Percentiles rank a stretch among this genome's conserved stretches.
Conservation (phyloP, 176 grass and related monocot species). For the Echinochloa phyllopogon region DNA sequence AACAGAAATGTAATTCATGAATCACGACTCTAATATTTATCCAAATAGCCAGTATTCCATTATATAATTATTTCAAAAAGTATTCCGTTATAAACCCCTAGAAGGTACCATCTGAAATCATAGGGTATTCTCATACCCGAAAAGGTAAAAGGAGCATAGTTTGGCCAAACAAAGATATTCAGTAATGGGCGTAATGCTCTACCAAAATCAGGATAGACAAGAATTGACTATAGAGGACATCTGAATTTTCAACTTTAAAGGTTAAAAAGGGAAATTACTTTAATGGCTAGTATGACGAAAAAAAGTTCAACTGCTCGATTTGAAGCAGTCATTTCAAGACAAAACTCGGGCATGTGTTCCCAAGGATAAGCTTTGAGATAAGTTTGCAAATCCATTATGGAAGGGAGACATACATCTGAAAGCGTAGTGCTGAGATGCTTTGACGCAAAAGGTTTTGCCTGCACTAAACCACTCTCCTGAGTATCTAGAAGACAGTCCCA, state of each 20-base stretch:
- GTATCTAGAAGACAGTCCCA: slow-evolving; percentile 90
- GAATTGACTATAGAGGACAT: slow-evolving; percentile 5
- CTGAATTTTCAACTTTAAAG: slow-evolving; percentile 26
- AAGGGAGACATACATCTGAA: slow-evolving; percentile 66
- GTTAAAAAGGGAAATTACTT: slow-evolving; percentile 20
- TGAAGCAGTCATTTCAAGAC: slow-evolving; percentile 23
- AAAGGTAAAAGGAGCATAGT: not conserved
- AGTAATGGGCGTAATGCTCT: not conserved
- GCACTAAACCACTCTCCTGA: slow-evolving; percentile 60
- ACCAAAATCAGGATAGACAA: slow-evolving; percentile 1
- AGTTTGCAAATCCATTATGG: slow-evolving; percentile 22
- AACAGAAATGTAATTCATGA: slow-evolving; percentile 13
- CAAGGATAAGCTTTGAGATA: slow-evolving; percentile 1
- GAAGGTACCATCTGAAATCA: not conserved
- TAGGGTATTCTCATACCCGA: slow-evolving; percentile 2
- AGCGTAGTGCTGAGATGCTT: slow-evolving; percentile 72
- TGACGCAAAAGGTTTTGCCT: slow-evolving; percentile 62
- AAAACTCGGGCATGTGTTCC: slow-evolving; percentile 31
- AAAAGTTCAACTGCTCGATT: not conserved
- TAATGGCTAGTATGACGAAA: slow-evolving; percentile 1
- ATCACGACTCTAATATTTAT: not conserved
- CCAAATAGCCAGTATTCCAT: slow-evolving; percentile 21
- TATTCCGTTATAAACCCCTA: not conserved
- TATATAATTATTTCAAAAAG: not conserved
- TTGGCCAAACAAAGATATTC: not conserved